Conservation (phyloP, 768 basidiomycete species). For the Suillus fuscotomentosus region DNA sequence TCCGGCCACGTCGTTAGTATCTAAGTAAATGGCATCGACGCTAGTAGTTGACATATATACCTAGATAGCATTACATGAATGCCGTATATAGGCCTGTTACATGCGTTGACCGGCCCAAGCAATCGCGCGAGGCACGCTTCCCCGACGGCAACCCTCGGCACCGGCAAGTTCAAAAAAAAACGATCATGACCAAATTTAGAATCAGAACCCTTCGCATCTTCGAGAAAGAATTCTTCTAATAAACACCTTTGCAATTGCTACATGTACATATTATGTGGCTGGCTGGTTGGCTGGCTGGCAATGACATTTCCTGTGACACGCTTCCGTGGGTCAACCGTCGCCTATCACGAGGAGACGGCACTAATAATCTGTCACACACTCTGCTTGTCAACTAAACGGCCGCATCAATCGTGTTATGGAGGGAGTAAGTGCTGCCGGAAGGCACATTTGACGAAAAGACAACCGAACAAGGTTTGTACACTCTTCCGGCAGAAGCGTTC, state of each 20-base stretch:
- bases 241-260: no score
- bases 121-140: constrained; percentile 29
- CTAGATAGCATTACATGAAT: constrained; percentile 25
- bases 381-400: not conserved
- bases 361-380: not conserved
- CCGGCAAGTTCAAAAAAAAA: constrained; percentile 41
- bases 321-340: not conserved
- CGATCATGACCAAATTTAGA: constrained; percentile 36
- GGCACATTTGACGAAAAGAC: constrained; percentile 5
- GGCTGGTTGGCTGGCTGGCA: no score
- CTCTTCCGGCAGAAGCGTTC: constrained; percentile 11
- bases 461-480: constrained; percentile 14
- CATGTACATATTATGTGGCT: no score
- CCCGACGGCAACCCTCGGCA: constrained; percentile 37
- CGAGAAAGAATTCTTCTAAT: constrained; percentile 8
- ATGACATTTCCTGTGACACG: no score
- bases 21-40: constrained; percentile 19
- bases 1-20: constrained; percentile 34
- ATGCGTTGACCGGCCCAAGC: constrained; percentile 44
- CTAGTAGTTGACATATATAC: constrained; percentile 11
- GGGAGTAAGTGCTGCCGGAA: constrained; percentile 4
- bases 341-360: not conserved
- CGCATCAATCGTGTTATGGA: constrained; percentile 1
- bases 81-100: constrained; percentile 41
- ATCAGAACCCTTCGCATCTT: constrained; percentile 31